These are phyloP conservation scores for Candida dajiaensis DNA, from an alignment of 805 yeast species.

Conservation along the genomic window DNA sequence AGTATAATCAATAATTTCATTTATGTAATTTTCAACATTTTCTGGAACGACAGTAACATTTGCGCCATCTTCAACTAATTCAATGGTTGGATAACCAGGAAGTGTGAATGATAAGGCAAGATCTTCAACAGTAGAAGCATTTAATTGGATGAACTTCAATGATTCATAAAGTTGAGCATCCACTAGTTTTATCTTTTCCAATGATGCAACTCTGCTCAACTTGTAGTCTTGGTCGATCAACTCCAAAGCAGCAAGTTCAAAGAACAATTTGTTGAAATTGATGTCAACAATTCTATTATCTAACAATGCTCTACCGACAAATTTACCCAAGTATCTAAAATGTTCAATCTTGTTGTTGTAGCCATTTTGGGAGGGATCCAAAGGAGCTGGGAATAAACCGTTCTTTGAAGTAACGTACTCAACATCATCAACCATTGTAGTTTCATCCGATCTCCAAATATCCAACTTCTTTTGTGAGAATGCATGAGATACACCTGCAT, in stretches of 20 bases:
- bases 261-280: conserved; percentile 65
- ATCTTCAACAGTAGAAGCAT: conserved; percentile 39
- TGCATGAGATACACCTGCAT: conserved; percentile 71
- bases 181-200: conserved; percentile 36
- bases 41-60: conserved; percentile 39
- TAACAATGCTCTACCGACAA: conserved; percentile 78
- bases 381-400: conserved; percentile 76
- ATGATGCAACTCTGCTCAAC: conserved; percentile 3
- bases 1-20: conserved; percentile 49
- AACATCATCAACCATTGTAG: conserved; percentile 25
- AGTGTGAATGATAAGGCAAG: conserved; percentile 60
- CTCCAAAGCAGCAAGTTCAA: conserved; percentile 45
- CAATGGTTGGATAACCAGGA: conserved; percentile 69
- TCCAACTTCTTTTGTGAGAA: conserved; percentile 50
- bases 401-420: conserved; percentile 34
- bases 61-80: conserved; percentile 52
- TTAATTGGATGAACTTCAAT: conserved; percentile 41
- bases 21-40: conserved; percentile 56
- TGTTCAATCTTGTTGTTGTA: conserved; percentile 40
- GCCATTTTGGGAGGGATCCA: conserved; percentile 27
- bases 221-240: conserved; percentile 13
- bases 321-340: conserved; percentile 70
- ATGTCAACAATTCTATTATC: conserved; percentile 89
- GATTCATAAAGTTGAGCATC: conserved; percentile 60
- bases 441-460: conserved; percentile 57